Percentiles rank a stretch among this genome's conserved stretches.
These are phyloP conservation scores for Zygosaccharomyces siamensis DNA, from an alignment of 805 yeast species.

Conservation along the genomic window DNA sequence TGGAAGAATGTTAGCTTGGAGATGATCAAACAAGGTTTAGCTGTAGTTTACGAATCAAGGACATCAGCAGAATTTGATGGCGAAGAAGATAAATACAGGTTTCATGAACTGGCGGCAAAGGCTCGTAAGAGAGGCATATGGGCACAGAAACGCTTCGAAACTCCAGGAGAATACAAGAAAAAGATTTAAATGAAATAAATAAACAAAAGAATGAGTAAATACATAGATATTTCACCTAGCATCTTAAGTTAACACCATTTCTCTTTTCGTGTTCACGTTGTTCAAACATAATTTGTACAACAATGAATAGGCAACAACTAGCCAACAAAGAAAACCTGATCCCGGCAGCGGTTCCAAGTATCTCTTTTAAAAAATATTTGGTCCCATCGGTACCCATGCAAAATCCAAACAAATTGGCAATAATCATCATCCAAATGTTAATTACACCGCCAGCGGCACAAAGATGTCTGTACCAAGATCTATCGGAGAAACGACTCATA, in stretches of 20 bases:
- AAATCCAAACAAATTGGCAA: conserved; percentile 91
- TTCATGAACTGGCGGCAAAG: conserved; percentile 59
- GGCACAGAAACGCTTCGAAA: conserved; percentile 48
- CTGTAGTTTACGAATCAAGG: conserved; percentile 81
- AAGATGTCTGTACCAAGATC: conserved; percentile 71
- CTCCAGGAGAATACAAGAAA: conserved; percentile 79
- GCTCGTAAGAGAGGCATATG: conserved; percentile 60
- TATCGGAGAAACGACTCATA: conserved; percentile 38
- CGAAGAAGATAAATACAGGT: conserved; percentile 52
- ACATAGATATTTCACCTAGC: conserved; percentile 34
- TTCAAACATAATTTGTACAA: conserved; percentile 92
- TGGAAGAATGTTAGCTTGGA: conserved; percentile 78
- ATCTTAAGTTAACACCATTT: conserved; percentile 74
- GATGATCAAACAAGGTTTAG: conserved; percentile 80
- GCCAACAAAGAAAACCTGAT: conserved; percentile 55
- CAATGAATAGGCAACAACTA: conserved; percentile 68
- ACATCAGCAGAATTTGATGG: conserved; percentile 83
- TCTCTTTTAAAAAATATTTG: conserved; percentile 53
- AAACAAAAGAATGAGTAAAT: background rate
- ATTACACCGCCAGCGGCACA: conserved; percentile 85
- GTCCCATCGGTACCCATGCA: conserved; percentile 91
- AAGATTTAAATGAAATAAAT: conserved; percentile 10
- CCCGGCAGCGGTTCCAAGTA: conserved; percentile 71
- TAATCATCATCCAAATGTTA: conserved; percentile 97
- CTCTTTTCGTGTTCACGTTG: conserved; percentile 81